These are phyloP conservation scores for Syzygium oleosum DNA, from an alignment of 345 rosid species.

Conservation along the genomic window DNA sequence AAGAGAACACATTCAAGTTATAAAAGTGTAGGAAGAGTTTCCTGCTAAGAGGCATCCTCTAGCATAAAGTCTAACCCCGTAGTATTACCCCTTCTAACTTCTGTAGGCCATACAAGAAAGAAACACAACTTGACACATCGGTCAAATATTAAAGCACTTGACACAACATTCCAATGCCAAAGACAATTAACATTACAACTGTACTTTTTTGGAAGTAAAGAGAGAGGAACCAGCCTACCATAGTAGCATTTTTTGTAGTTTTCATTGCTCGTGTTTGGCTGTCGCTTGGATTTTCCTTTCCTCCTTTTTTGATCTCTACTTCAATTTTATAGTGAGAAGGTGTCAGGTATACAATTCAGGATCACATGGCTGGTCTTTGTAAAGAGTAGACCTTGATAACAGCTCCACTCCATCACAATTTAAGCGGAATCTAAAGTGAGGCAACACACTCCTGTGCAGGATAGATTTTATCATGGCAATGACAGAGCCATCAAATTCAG, in stretches of 20 bases:
- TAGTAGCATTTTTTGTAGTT: not conserved
- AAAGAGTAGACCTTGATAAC: slow-evolving; percentile 9
- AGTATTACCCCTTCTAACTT: not conserved
- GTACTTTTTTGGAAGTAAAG: not conserved
- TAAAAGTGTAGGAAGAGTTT: not conserved
- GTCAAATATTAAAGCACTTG: not conserved
- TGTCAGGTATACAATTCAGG: slow-evolving; percentile 55
- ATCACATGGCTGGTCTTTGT: slow-evolving; percentile 39
- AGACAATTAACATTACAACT: not conserved
- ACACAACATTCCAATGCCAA: not conserved
- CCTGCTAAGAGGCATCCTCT: not conserved
- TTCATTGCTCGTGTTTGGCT: not conserved
- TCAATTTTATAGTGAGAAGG: not conserved
- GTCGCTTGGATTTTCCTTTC: not conserved
- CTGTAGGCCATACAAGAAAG: not conserved
- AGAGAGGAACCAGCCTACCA: not conserved
- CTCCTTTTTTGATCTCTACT: not conserved
- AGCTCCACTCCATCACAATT: slow-evolving; percentile 13
- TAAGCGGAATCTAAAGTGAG: slow-evolving; percentile 25
- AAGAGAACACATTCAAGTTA: not conserved
- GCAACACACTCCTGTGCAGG: slow-evolving; percentile 38
- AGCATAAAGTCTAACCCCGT: not conserved
- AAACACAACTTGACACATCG: not conserved
- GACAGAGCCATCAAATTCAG: slow-evolving; percentile 49
- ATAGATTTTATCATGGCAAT: slow-evolving; percentile 39